Percentiles rank a stretch among this genome's conserved stretches.
These are phyloP conservation scores for Hymenoscyphus occultus DNA, from an alignment of 2,329 filamentous ascomycete species.

Conservation along the genomic window DNA sequence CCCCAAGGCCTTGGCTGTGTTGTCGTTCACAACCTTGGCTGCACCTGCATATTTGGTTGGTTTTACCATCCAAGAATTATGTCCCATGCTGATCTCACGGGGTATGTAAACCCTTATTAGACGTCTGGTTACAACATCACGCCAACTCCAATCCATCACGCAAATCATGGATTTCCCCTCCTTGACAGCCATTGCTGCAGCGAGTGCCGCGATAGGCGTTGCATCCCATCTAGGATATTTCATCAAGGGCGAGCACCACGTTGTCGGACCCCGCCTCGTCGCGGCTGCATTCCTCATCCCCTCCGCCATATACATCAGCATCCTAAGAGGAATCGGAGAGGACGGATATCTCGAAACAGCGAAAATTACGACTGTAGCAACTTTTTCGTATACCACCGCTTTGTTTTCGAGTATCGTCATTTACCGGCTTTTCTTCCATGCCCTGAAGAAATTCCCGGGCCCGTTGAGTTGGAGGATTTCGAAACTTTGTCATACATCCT, in stretches of 20 bases:
- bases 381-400: slow-evolving; percentile 12
- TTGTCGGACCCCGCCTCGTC: slow-evolving; percentile 10
- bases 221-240: slow-evolving; percentile 24
- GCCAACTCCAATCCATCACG: background rate
- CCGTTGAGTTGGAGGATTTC: slow-evolving; percentile 25
- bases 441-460: slow-evolving; percentile 33
- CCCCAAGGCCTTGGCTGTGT: too few species aligned
- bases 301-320: background rate
- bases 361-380: slow-evolving; percentile 9
- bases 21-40: too few species aligned
- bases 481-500: slow-evolving; percentile 24
- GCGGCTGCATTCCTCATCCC: slow-evolving; percentile 9
- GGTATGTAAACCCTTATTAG: too few species aligned
- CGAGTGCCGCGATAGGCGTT: slow-evolving; percentile 12
- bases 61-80: too few species aligned
- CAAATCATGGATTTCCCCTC: slow-evolving; percentile 7
- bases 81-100: too few species aligned
- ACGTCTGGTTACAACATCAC: background rate
- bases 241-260: slow-evolving; percentile 28
- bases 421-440: slow-evolving; percentile 50
- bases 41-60: too few species aligned
- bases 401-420: slow-evolving; percentile 50
- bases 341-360: slow-evolving; percentile 8
- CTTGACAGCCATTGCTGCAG: background rate
- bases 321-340: background rate